Base-by-base conservation (phyloP, 2,329 filamentous ascomycete genomes). In the Aspergillus thermomutatus region DNA sequence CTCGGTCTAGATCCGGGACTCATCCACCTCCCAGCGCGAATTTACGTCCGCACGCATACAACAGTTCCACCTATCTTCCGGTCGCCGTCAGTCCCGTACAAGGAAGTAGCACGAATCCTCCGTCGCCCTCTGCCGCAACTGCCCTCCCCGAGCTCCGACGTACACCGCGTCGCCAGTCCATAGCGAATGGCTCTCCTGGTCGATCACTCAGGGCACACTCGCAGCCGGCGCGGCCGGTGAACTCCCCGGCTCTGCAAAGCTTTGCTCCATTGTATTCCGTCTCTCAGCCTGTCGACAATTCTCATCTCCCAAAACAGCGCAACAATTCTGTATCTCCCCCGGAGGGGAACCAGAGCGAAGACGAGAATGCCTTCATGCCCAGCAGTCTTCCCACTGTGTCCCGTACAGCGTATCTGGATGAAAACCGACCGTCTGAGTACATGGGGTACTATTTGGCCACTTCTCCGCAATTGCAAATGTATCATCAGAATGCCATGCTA, bases 161-260 rank as follows among this genome's bases (percentile, higher is more conserved):
- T 31, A 78, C 72, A 56, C 72, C 73, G 34, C 74, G 79, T 47
- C 72, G 78, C 53, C 76, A 77, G 11, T 80, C 77, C 3, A 69
- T 74, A 54, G 72, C 72, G 11, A 77, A 75, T 53, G 72, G 71
- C 8, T 75, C 76, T 21, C 72, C 77, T 3, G 73, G 72, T 34
- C 71, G 70, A 28, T 76, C 73, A 23, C 59, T 79, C 28, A 69
- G 78, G 54, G 78, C 78, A n/a, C 78, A 80, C 25, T 80, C 78
- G n/a, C 78, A 80, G 56, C 78, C 78, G 53, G 77, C 78, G n/a
- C 71, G 78, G 25, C 66, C 74, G n/a, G 62, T 78, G 19, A 72
- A 74, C 52, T 73, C 74, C 26, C 65, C 67, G 3, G 63, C 60
- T 45, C 60, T 70, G 48, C 70, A 69, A 45, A 68, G 57, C 41